Percentiles rank a stretch among this genome's conserved stretches.
These are phyloP conservation scores for Aspergillus indologenus DNA, from an alignment of 495 filamentous ascomycete genomes.

Conservation along the genomic window DNA sequence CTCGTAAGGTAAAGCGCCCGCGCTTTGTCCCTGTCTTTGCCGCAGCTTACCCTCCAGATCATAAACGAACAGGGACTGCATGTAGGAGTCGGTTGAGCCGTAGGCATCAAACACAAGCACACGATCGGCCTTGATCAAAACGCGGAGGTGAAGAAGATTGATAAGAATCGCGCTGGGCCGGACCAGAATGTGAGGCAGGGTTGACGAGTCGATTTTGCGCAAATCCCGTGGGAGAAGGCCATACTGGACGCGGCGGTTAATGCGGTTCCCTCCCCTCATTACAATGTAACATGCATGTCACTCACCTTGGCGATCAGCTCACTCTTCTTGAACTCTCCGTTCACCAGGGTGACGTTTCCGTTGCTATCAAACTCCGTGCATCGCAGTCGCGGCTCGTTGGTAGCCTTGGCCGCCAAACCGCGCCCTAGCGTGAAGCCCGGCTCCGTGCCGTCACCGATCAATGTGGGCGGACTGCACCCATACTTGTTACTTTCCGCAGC, in stretches of 20 bases:
- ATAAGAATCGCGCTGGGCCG: constrained; percentile 92
- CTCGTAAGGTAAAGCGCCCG: constrained; percentile 60
- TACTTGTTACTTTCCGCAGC: constrained; percentile 24
- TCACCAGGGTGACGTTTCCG: constrained; percentile 91
- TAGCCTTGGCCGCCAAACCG: constrained; percentile 63
- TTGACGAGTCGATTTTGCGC: constrained; percentile 96
- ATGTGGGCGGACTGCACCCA: constrained; percentile 19
- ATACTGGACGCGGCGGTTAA: constrained; percentile 55
- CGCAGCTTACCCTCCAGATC: constrained; percentile 68
- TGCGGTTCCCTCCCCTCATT: background rate
- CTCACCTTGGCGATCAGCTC: constrained; percentile 93
- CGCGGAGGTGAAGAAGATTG: constrained; percentile 88
- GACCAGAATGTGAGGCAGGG: constrained; percentile 94
- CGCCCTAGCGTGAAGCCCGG: constrained; percentile 53
- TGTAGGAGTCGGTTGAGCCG: constrained; percentile 89
- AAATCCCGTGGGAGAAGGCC: constrained; percentile 93
- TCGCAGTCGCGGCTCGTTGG: constrained; percentile 75
- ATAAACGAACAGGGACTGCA: constrained; percentile 95
- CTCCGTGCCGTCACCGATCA: constrained; percentile 39
- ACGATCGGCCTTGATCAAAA: constrained; percentile 89
- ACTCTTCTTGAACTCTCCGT: constrained; percentile 94
- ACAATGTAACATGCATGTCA: constrained; percentile 10
- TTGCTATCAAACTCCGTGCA: constrained; percentile 94
- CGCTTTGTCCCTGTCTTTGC: constrained; percentile 47
- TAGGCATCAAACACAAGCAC: constrained; percentile 95